Evolutionary conservation across 2,329 filamentous ascomycete species (phyloP), one percentile per base, ranked within the genome.

Genomic region (Pestalotiopsis sp.): DNA sequence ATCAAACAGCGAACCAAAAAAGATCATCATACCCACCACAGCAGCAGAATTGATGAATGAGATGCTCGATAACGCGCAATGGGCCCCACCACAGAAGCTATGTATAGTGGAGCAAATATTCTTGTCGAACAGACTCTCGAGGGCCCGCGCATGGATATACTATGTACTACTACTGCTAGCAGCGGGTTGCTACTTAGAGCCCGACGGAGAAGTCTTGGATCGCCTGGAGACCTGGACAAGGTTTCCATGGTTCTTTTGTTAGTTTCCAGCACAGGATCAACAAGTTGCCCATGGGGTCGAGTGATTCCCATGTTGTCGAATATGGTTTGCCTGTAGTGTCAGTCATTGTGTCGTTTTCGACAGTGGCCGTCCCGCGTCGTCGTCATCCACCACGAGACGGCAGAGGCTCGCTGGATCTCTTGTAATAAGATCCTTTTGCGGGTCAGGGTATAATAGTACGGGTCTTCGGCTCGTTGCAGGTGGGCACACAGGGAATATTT

Each of bases 21-120:
- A 61, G 59, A 61, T 38, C 59, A 61, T 36, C 59, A 61, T 61
- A 61, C 59, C 59, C 59, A 61, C 59, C 59, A 59, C 31, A 36
- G 36, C 27, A 36, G 36, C 13, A 20, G 27, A 27, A 36, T 36
- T 61, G 59, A 39, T 61, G 59, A 61, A 61, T 61, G 59, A 61
- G 31, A 27, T 61, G 25, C 31, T 61, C 59, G 27, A 36, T 36
- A 61, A 61, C 59, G 59, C 59, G 59, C 59, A 61, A 61, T 27
- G 17, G n/a, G 20, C 59, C 31, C 59, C 59, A 61, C 59, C 14
- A 6, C n/a, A 36, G 59, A 38, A 61, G 59, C 59, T 61, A 61
- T 52, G 45, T n/a, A 52, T 27, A 39, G 59, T 61, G 59, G 59
- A 61, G 25, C 59, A 61, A 27, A 61, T 61, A 61, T 27, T 31